Evolutionary conservation across 768 basidiomycete genomes (phyloP), one percentile per base, ranked within the genome.

Genomic region (Calocybe indica): DNA sequence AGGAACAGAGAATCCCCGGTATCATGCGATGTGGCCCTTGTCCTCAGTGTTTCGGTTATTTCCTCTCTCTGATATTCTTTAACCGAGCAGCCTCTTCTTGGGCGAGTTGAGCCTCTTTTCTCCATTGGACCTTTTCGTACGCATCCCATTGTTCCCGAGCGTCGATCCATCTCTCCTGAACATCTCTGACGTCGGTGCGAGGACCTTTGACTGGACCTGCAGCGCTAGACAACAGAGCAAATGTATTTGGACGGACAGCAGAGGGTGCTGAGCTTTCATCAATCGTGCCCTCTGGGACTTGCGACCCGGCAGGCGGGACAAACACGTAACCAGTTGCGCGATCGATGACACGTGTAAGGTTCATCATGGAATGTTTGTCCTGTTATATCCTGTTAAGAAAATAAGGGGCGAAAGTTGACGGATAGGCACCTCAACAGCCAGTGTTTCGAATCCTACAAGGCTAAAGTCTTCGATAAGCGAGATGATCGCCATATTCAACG

Each of bases 121-220:
- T 70, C 92, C 91, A 94, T 55, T 85, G 76, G 56, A 62, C 73
- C 58, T 69, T 82, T 67, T 97, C 91, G 57, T 72, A 85, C 38
- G 83, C 85, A 62, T 96, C 93, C 66, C 82, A 96, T 39, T 76
- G 78, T 28, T 90, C 88, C 52, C 74, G 77, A 5, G 82, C 79
- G 55, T 96, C 92, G n/a, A 95, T 64, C 93, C 94, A 98, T 37
- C 93, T 71, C 61, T 97, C 94, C 62, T 97, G 93, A 5, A 94
- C 80, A 57, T 93, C 91, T 14, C 79, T 68, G 9, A 90, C 73
- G 53, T 75, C 67, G 52, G 74, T 77, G 43, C 68, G 65, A 5
- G 70, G 65, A 0, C 78, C 82, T 11, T 63, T 68, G 49, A 82
- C 59, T 1, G 72, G 62, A 0, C 82, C 82, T 11, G 74, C 73